These are phyloP conservation scores for Cryptococcus neoformans DNA, from an alignment of 1,284 basidiomycete species.

Conservation along the genomic window DNA sequence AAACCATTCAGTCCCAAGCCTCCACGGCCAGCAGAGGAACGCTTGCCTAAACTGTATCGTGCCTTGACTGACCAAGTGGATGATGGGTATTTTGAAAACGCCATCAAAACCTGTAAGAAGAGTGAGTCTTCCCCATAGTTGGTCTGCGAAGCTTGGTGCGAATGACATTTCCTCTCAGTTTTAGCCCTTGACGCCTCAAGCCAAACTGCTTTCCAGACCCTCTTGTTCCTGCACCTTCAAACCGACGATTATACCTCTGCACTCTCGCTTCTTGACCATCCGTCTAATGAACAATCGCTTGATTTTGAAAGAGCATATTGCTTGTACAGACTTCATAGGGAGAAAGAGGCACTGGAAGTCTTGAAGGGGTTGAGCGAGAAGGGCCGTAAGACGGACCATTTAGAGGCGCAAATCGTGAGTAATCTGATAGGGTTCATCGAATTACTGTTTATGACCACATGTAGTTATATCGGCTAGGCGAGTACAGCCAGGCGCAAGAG, in stretches of 20 bases:
- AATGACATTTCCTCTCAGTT: slow-evolving; percentile 53
- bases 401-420: slow-evolving; percentile 79
- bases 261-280: slow-evolving; percentile 46
- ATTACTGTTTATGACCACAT: background rate
- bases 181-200: slow-evolving; percentile 66
- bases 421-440: background rate
- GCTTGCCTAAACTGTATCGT: slow-evolving; percentile 67
- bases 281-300: slow-evolving; percentile 13
- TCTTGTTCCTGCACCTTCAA: slow-evolving; percentile 76
- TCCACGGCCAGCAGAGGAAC: slow-evolving; percentile 58
- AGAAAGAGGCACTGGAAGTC: slow-evolving; percentile 61
- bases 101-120: slow-evolving; percentile 83
- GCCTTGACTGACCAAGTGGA: slow-evolving; percentile 79
- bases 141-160: background rate
- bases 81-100: slow-evolving; percentile 72
- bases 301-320: slow-evolving; percentile 73
- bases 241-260: slow-evolving; percentile 62
- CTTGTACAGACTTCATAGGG: slow-evolving; percentile 71
- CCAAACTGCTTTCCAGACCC: slow-evolving; percentile 68
- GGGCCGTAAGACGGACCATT: slow-evolving; percentile 65
- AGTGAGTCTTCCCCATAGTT: slow-evolving; percentile 54
- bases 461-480: slow-evolving; percentile 64
- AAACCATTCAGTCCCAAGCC: slow-evolving; percentile 52
- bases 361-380: slow-evolving; percentile 55
- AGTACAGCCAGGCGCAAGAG: slow-evolving; percentile 66